Conservation (phyloP, 495 filamentous ascomycete species). For the Neurospora sublineolata region DNA sequence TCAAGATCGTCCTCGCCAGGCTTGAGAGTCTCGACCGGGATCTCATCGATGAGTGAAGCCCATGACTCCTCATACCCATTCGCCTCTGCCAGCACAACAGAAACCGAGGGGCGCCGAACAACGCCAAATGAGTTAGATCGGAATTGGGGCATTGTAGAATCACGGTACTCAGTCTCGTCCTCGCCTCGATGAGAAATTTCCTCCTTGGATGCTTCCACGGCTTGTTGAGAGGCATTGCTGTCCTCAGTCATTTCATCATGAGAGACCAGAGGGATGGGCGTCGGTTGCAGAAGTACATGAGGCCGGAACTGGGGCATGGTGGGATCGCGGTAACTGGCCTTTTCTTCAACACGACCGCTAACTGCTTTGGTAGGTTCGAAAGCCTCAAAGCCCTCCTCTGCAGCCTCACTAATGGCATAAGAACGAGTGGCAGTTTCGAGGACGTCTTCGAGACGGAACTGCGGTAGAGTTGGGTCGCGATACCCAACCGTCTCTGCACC, state of each 20-base stretch:
- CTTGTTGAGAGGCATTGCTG: neutral
- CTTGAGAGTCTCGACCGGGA: neutral
- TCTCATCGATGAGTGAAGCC: neutral
- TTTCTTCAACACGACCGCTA: neutral
- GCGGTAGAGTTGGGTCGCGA: neutral
- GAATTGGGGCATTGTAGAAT: neutral
- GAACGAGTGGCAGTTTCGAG: neutral
- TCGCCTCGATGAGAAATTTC: neutral
- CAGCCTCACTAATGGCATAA: neutral
- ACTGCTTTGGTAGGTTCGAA: neutral
- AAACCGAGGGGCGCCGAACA: neutral
- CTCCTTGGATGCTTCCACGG: neutral
- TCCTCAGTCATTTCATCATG: neutral
- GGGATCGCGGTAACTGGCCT: neutral
- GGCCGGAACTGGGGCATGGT: neutral
- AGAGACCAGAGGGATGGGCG: neutral
- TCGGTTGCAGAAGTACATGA: neutral
- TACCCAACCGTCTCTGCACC: neutral
- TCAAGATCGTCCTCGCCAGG: neutral
- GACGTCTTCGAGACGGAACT: neutral
- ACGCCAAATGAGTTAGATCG: neutral
- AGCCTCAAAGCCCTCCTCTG: neutral
- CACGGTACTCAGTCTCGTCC: neutral
- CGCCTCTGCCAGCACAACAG: neutral
- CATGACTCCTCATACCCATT: neutral